Evolutionary conservation across 768 basidiomycete genomes (phyloP), one percentile per base, ranked within the genome.

Genomic region (Suillus occidentalis): DNA sequence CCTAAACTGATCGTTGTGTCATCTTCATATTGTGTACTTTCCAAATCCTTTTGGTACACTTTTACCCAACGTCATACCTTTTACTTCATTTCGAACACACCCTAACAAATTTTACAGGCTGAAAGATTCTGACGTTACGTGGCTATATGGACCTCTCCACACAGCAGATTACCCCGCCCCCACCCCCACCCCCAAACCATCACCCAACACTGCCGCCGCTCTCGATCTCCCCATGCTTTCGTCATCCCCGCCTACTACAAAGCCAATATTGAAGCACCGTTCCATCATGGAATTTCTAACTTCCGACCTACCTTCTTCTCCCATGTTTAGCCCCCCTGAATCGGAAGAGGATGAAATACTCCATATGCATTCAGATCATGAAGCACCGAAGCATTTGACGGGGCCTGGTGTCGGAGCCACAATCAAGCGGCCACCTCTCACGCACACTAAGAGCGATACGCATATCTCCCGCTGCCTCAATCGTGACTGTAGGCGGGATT

Each of bases 41-140:
- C 40, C 28, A 31, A 52, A 52, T 28, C 50, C 50, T 53, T 53
- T 53, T 18, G 18, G 28, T 20, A 53, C 28, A 53, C 52, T 34
- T 53, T 53, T 18, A 53, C 52, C 28, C 52, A 53, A 31, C 52
- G 2, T 53, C 52, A 31, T 53, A 31, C 49, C 20, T 39, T 47
- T 50, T 39, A 39, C 57, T 58, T 4, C n/a, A 25, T 42, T 36
- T 45, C 66, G n/a, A 34, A 57, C 18, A 7, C 40, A 40, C 42
- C 40, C 67, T 75, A 47, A 74, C 71, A 3, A 42, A 16, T 14
- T 34, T 6, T 22, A 4, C 80, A 99, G 97, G 97, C 88, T 99
- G 71, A 99, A 99, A 78, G 97, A 99, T 78, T 95, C 93, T 7
- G 97, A 99, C 75, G 97, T 99, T 47, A 99, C 97, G 2, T 99